A percentile compares a stretch with the other conserved stretches of the same genome.
phyloP scores from a whole-genome alignment of 805 yeast species.

The Barnettozyma sucrosica region DNA sequence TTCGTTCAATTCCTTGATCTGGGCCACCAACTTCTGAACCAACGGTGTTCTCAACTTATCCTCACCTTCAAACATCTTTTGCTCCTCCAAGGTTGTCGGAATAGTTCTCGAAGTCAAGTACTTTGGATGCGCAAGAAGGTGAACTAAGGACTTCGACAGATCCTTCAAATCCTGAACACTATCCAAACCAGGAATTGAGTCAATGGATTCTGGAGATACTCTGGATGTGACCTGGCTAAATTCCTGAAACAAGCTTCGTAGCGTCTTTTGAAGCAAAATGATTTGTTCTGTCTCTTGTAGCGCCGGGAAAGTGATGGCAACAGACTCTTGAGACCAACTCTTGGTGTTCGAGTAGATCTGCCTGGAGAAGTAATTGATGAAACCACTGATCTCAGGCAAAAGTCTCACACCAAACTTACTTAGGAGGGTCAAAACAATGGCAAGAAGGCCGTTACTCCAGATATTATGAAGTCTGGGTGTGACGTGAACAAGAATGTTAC shows the following conservation, averaged over 20 bases:
- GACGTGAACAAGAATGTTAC: conserved; percentile 47
- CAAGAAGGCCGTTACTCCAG: conserved; percentile 84
- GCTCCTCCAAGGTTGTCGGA: conserved; percentile 62
- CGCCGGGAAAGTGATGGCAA: conserved; percentile 40
- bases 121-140: conserved; percentile 81
- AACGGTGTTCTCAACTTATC: conserved; percentile 36
- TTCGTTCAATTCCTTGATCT: conserved; percentile 48
- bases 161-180: conserved; percentile 51
- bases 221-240: conserved; percentile 33
- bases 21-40: conserved; percentile 41
- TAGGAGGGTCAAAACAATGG: conserved; percentile 55
- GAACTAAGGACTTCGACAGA: conserved; percentile 56
- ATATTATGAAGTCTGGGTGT: conserved; percentile 58
- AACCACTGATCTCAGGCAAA: conserved; percentile 58
- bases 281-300: conserved; percentile 67
- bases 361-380: conserved; percentile 53
- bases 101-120: conserved; percentile 64
- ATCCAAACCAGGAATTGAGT: conserved; percentile 55
- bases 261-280: conserved; percentile 53
- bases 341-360: conserved; percentile 61
- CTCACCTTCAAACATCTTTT: conserved; percentile 46
- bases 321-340: conserved; percentile 62
- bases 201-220: conserved; percentile 20
- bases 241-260: conserved; percentile 48
- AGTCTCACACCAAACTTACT: conserved; percentile 58